These are phyloP conservation scores for Magnusiomyces ingens DNA, from an alignment of 1,139 yeast genomes.

Conservation along the genomic window DNA sequence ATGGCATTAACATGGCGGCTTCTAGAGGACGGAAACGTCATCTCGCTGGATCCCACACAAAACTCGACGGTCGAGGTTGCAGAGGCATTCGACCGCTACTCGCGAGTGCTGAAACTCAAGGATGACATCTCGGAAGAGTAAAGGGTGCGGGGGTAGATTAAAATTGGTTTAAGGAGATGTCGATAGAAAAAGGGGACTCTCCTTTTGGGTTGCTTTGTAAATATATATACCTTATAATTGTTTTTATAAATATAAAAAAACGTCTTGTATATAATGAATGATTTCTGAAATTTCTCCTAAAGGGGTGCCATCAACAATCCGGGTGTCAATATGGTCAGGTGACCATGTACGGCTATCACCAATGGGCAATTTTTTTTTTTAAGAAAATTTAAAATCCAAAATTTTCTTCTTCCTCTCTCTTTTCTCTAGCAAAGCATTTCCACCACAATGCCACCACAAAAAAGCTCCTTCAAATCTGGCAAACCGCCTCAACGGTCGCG, in stretches of 20 bases:
- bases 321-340: conserved; percentile 5
- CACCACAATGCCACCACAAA: background rate
- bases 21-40: conserved; percentile 60
- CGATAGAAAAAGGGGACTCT: too few species aligned
- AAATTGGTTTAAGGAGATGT: too few species aligned
- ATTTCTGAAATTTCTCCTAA: too few species aligned
- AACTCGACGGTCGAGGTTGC: conserved; percentile 30
- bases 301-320: background rate
- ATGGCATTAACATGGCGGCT: conserved; percentile 22
- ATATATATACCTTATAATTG: too few species aligned
- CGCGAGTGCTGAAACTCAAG: conserved; percentile 49
- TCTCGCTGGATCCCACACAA: conserved; percentile 61
- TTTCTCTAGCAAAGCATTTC: too few species aligned
- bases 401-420: too few species aligned
- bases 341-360: background rate
- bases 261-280: too few species aligned
- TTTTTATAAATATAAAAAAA: too few species aligned
- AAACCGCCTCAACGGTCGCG: background rate
- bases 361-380: background rate
- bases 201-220: too few species aligned
- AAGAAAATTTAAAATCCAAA: too few species aligned
- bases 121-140: conserved; percentile 31
- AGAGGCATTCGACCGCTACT: conserved; percentile 46
- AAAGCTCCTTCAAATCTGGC: background rate
- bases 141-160: background rate